Base-by-base conservation (phyloP, 2,329 filamentous ascomycete species). In the Ascochyta rabiei region DNA sequence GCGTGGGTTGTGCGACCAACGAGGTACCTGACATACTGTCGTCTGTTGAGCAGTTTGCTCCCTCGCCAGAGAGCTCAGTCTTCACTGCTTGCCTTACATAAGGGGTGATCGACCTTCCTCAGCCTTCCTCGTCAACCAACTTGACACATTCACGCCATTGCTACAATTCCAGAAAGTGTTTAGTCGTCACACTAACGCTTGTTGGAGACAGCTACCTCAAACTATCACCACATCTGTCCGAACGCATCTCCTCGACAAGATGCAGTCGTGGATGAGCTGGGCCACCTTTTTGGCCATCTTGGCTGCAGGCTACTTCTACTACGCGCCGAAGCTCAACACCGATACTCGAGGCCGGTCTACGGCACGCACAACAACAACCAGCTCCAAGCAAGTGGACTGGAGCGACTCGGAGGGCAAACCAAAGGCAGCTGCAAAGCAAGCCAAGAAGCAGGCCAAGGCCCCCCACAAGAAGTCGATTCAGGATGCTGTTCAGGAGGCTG, bases 381-480 rank as follows among this genome's bases (percentile, higher is more conserved):
- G 42, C 53, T 58, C 65, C 12, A 56, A 63, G 24, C 66, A 65
- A 39, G 54, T 62, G 12, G 53, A 66, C 35, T 72, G 70, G 70
- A 51, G 24, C 21, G 68, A 72, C n/a, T 49, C 62, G 5, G 70
- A 73, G 35, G 59, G 47, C 37, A 69, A 68, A 44, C 40, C 67
- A 28, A 73, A 73, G 58, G 47, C 56, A 9, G 57, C 54, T 34
- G 53, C 64, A 4, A 67, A 72, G 61, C 39, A 56, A 21, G 56
- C 61, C 24, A 55, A 64, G 10, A 66, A 71, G 61, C 35, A 51
- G 31, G 47, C 61, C n/a, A 72, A 74, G 61, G 56, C 66, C 23
- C 66, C 72, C 24, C 66, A 67, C 60, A 74, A 74, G 62, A 74
- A 74, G 62, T 69, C 69, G 12, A 68, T 67, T 51, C 71, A 74